A percentile compares a stretch with the other conserved stretches of the same genome.
Evolutionary conservation across 306 rosid genomes (phyloP).

Genomic region (Hippophae gyantsensis): DNA sequence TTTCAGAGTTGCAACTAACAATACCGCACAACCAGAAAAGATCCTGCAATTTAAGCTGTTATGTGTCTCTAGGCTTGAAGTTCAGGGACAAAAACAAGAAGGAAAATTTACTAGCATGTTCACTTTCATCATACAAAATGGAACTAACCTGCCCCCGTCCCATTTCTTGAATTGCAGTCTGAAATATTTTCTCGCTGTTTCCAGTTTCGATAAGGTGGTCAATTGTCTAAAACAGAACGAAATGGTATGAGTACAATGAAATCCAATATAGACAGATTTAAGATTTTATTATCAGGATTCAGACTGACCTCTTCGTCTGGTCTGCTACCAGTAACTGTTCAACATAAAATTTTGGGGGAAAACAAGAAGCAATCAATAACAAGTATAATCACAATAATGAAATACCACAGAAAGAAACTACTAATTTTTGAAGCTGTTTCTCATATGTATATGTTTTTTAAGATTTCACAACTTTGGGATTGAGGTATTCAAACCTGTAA

Average conservation of each 20-base stretch:
- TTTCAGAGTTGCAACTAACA: too few relatives aligned
- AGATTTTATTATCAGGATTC: conserved; percentile 20
- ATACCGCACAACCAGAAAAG: too few relatives aligned
- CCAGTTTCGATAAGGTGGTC: conserved; percentile 86
- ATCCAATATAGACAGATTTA: conserved; percentile 2
- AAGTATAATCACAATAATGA: background rate
- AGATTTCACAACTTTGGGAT: conserved; percentile 5
- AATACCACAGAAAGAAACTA: background rate
- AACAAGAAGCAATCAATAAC: conserved; percentile 18
- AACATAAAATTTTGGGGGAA: conserved; percentile 13
- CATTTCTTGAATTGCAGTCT: conserved; percentile 60
- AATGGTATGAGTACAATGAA: conserved; percentile 22
- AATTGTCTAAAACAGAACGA: conserved; percentile 41
- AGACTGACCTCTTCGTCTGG: conserved; percentile 83
- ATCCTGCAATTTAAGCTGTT: background rate
- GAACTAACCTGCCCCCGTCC: conserved; percentile 48
- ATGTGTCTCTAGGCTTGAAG: too few relatives aligned
- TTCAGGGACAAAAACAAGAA: background rate
- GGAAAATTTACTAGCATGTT: background rate
- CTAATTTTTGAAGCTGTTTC: background rate
- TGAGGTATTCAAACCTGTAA: conserved; percentile 61
- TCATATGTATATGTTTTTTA: background rate
- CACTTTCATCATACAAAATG: background rate
- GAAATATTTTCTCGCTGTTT: conserved; percentile 82
- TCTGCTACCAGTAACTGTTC: conserved; percentile 71